phyloP scores from a whole-genome alignment of 169 alveolate genomes.

The Cryptosporidium ryanae region DNA sequence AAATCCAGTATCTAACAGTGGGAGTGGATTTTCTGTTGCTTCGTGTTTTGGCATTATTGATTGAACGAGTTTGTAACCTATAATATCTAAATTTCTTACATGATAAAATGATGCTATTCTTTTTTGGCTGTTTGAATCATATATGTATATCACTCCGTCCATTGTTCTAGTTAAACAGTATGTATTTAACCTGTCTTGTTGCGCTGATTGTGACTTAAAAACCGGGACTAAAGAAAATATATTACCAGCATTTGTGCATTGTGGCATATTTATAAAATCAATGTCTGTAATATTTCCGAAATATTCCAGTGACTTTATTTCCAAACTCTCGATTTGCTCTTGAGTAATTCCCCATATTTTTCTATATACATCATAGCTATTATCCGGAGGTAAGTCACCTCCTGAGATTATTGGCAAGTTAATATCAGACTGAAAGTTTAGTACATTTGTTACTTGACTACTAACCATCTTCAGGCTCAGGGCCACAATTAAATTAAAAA shows the following conservation, averaged over 20 bases:
- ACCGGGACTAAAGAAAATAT: conserved; percentile 27
- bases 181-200: background rate
- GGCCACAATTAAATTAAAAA: background rate
- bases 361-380: conserved; percentile 58
- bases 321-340: conserved; percentile 26
- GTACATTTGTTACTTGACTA: conserved; percentile 29
- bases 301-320: conserved; percentile 29
- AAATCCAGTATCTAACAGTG: conserved; percentile 58
- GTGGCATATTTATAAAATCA: conserved; percentile 36
- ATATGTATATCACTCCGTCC: conserved; percentile 58
- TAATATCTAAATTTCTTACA: conserved; percentile 61
- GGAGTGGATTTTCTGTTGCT: conserved; percentile 70
- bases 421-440: conserved; percentile 64
- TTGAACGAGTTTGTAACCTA: conserved; percentile 68
- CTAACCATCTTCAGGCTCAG: background rate
- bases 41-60: conserved; percentile 62
- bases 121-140: conserved; percentile 25
- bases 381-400: conserved; percentile 69
- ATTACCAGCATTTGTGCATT: conserved; percentile 21
- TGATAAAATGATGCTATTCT: conserved; percentile 66
- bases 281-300: conserved; percentile 40
- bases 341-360: conserved; percentile 58
- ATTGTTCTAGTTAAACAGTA: conserved; percentile 38
- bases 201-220: conserved; percentile 19
- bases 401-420: conserved; percentile 53